These are phyloP conservation scores for Mycena belliarum DNA, from an alignment of 768 basidiomycete species.

Conservation along the genomic window DNA sequence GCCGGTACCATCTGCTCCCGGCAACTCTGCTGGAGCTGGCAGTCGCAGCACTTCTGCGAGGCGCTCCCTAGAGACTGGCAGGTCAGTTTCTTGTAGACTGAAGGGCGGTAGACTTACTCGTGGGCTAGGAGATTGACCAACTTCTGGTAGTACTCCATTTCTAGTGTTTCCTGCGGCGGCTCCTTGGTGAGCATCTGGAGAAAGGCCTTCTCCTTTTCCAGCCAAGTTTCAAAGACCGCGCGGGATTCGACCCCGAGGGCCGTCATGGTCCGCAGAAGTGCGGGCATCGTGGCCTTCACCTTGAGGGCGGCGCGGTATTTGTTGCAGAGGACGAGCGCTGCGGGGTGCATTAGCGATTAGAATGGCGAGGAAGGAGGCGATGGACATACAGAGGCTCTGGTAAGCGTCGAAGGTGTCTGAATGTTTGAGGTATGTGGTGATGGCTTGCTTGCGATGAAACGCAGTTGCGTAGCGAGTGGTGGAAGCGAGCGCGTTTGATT, in stretches of 20 bases:
- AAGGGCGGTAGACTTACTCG: too few relatives aligned
- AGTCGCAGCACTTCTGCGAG: neutral
- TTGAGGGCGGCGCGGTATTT: too few relatives aligned
- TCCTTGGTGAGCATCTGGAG: neutral
- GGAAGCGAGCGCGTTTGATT: too few relatives aligned
- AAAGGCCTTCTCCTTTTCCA: neutral
- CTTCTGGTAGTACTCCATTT: constrained; percentile 2
- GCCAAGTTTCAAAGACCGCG: neutral
- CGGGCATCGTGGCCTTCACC: too few relatives aligned
- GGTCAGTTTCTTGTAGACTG: neutral
- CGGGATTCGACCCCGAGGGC: too few relatives aligned
- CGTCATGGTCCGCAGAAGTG: too few relatives aligned
- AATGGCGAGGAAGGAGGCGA: too few relatives aligned
- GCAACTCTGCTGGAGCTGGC: neutral
- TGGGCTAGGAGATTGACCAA: too few relatives aligned
- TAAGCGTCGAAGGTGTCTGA: neutral
- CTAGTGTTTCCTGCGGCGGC: neutral
- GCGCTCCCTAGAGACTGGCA: neutral
- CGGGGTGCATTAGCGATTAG: neutral
- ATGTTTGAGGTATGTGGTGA: neutral
- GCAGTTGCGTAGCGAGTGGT: too few relatives aligned
- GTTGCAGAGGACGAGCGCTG: neutral
- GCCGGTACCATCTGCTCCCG: neutral
- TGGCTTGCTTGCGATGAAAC: constrained; percentile 9
- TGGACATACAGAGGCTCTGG: too few relatives aligned